A percentile compares a stretch with the other conserved stretches of the same genome.
phyloP scores from a whole-genome alignment of 768 basidiomycete genomes.

The Hypsizygus marmoreus region DNA sequence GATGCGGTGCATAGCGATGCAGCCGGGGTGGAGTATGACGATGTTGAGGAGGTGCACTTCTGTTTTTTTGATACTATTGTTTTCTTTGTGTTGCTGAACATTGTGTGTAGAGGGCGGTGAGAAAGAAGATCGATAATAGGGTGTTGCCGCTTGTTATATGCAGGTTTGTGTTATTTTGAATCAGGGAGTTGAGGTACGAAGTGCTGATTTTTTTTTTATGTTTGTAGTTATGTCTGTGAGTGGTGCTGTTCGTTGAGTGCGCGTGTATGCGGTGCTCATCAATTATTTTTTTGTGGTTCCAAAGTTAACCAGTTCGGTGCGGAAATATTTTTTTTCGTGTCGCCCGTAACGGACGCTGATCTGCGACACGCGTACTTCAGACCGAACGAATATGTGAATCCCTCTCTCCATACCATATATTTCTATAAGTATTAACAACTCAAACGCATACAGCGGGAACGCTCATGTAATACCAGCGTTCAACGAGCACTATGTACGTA shows the following conservation, averaged over 20 bases:
- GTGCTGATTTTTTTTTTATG: neutral
- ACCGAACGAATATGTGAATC: slow-evolving; percentile 58
- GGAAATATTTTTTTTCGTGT: slow-evolving; percentile 9
- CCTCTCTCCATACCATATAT: neutral
- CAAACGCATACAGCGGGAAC: slow-evolving; percentile 51
- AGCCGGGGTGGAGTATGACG: slow-evolving; percentile 45
- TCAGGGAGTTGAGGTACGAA: neutral
- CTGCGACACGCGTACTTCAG: slow-evolving; percentile 25
- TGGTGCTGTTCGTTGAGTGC: neutral
- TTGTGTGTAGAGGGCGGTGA: slow-evolving; percentile 38
- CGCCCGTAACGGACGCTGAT: neutral
- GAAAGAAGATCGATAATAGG: slow-evolving; percentile 51
- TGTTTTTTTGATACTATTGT: neutral
- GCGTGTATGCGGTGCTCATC: slow-evolving; percentile 9
- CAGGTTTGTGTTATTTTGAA: slow-evolving; percentile 35
- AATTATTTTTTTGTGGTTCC: slow-evolving; percentile 17
- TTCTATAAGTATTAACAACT: neutral
- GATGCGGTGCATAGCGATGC: slow-evolving; percentile 56
- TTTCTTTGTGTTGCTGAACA: neutral
- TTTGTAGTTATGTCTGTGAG: slow-evolving; percentile 49
- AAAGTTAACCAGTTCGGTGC: slow-evolving; percentile 54
- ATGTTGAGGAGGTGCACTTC: slow-evolving; percentile 57
- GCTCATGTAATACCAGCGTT: slow-evolving; percentile 54
- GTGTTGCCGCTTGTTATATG: slow-evolving; percentile 52
- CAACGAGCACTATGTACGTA: slow-evolving; percentile 52